Evolutionary conservation across 2,329 filamentous ascomycete genomes (phyloP), one percentile per base, ranked within the genome.

Genomic region (Hymenoscyphus fructigenus): DNA sequence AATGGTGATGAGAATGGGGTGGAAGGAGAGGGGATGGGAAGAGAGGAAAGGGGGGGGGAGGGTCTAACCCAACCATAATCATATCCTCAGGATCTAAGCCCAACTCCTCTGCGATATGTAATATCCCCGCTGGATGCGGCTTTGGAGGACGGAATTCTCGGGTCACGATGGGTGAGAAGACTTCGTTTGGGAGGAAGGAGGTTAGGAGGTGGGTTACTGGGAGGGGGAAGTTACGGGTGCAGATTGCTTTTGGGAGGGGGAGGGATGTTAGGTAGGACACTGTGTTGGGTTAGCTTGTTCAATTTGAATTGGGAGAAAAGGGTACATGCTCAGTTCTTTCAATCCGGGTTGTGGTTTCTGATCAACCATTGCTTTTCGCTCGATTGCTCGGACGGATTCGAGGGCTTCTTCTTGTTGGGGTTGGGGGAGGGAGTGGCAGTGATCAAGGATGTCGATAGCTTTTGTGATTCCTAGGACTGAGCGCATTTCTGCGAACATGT

Each of bases 401-500:
- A 91, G 87, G 23, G 93, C 94, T 3, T 79, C 77, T 62, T 86
- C 81, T 72, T 89, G 88, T 60, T 85, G 78, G 0, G 78, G 72
- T 3, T 83, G 81, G 0, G 93, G 88, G 0, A 98, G 87, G 2
- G 83, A 79, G 75, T 93, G 89, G 75, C 97, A 88, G 79, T 98
- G 91, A 67, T 93, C 89, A 53, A 99, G 88, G 75, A 99, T 98
- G 78, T 99, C 95, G 73, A 83, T 81, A 41, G 81, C 78, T 75
- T 89, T 90, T 67, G 86, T 76, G 71, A 98, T 97, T 59, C 81
- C 83, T 17, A 98, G 85, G 7, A 87, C 89, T 15, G 80, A 75
- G 69, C 89, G 89, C 94, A 99, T 98, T 75, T 96, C 85, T 23
- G 79, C 77, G 79, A 98, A 98, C 94, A 98, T 99, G 84, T 97